Evolutionary conservation across 2,329 filamentous ascomycete species (phyloP).

Genomic region (Colletotrichum trifolii): DNA sequence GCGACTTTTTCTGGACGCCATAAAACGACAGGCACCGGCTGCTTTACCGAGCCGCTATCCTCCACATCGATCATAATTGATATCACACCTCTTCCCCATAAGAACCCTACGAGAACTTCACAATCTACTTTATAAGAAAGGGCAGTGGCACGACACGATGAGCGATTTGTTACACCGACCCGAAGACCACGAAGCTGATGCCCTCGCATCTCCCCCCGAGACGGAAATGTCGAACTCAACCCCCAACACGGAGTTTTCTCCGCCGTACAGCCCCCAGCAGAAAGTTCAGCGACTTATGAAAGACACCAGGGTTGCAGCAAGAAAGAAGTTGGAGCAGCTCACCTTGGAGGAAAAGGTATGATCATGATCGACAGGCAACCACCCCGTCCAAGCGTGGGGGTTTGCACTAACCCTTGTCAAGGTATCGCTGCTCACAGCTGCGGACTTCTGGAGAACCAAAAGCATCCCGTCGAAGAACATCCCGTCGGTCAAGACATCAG

Average conservation of each 20-base stretch:
- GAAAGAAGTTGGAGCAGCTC: conserved; percentile 62
- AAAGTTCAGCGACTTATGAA: conserved; percentile 47
- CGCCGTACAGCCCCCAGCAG: conserved; percentile 55
- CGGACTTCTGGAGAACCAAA: conserved; percentile 78
- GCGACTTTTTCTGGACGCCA: too few species aligned
- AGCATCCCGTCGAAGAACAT: conserved; percentile 71
- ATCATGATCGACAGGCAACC: neutral
- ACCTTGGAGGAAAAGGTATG: conserved; percentile 68
- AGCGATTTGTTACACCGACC: conserved; percentile 1
- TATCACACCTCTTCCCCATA: too few species aligned
- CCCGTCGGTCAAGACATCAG: conserved; percentile 73
- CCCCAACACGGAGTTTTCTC: conserved; percentile 62
- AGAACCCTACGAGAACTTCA: too few species aligned
- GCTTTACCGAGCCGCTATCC: too few species aligned
- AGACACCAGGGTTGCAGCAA: conserved; percentile 54
- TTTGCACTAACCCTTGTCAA: conserved; percentile 41
- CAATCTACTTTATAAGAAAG: too few species aligned
- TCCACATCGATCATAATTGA: too few species aligned
- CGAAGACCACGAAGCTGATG: conserved; percentile 46
- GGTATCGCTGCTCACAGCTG: conserved; percentile 69
- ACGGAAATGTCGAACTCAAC: conserved; percentile 52
- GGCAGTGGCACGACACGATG: conserved; percentile 1
- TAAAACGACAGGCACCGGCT: too few species aligned
- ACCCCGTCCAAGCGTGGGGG: neutral
- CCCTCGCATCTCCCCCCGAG: conserved; percentile 31